Conservation (phyloP, 106 monocot species). For the Ottelia alismoides region DNA sequence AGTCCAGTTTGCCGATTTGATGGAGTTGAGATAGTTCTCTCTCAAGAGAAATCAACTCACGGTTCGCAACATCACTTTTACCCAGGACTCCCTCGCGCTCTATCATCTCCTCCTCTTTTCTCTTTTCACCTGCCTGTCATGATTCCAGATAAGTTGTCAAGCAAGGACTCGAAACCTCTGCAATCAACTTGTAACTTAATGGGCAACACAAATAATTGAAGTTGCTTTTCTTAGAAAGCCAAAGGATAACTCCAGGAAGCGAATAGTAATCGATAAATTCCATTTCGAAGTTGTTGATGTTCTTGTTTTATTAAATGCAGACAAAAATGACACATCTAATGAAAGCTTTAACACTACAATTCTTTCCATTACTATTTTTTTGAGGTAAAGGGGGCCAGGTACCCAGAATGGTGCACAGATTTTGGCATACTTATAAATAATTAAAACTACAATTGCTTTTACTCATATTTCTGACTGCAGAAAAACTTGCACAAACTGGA, state of each 20-base stretch:
- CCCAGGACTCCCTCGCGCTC: constrained; percentile 85
- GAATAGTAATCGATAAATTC: not conserved
- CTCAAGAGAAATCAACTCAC: constrained; percentile 60
- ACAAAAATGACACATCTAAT: no score
- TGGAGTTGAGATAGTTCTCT: constrained; percentile 72
- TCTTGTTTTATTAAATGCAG: not conserved
- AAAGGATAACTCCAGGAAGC: not conserved
- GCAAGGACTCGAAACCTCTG: not conserved
- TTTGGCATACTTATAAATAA: no score
- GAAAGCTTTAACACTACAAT: no score
- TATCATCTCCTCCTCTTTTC: constrained; percentile 95
- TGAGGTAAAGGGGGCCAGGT: no score
- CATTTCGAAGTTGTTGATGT: not conserved
- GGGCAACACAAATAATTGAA: not conserved
- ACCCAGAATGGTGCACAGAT: no score
- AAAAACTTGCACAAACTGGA: no score
- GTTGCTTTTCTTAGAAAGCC: not conserved
- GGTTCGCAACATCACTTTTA: constrained; percentile 46
- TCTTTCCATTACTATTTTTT: no score
- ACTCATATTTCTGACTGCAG: no score
- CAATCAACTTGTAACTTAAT: not conserved
- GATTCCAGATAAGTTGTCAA: not conserved
- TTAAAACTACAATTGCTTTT: no score
- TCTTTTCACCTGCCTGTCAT: constrained; percentile 82
- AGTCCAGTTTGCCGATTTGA: constrained; percentile 44